A percentile compares a stretch with the other conserved stretches of the same genome.
These are phyloP conservation scores for Cytospora leucostoma DNA, from an alignment of 2,329 filamentous ascomycete genomes.

Conservation along the genomic window DNA sequence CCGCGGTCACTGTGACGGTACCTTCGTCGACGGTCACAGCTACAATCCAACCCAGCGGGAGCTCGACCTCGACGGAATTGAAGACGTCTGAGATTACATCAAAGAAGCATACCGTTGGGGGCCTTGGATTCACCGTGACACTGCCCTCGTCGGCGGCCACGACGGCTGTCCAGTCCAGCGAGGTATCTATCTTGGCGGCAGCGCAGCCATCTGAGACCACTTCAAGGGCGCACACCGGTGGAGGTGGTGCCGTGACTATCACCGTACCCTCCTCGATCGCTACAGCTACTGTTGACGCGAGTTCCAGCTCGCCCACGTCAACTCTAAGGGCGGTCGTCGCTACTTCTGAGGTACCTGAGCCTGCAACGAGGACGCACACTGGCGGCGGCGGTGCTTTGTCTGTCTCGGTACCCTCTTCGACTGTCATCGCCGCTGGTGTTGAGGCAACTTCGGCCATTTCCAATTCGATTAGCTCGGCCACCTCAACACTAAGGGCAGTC, in stretches of 20 bases:
- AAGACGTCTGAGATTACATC: background rate
- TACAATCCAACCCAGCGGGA: slow-evolving; percentile 1
- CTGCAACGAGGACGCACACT: background rate
- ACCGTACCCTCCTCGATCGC: slow-evolving; percentile 20
- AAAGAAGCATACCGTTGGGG: background rate
- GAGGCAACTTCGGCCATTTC: background rate
- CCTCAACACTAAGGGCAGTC: background rate
- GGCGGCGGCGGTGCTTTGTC: background rate
- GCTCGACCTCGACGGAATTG: background rate
- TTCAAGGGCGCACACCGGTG: background rate
- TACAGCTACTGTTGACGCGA: slow-evolving; percentile 13
- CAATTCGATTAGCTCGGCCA: background rate
- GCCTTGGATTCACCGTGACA: background rate
- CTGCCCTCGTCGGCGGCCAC: slow-evolving; percentile 7
- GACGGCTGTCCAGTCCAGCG: no score
- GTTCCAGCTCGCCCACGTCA: background rate
- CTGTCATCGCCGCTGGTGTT: background rate
- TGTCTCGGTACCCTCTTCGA: background rate
- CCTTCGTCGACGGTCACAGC: background rate
- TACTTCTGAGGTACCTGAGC: background rate
- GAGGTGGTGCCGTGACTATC: slow-evolving; percentile 15
- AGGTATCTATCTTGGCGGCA: no score
- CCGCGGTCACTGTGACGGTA: background rate
- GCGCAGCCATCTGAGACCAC: no score
- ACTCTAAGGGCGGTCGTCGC: background rate